Evolutionary conservation across 202 grass and related monocot species (phyloP).

Genomic region (Digitaria exilis): DNA sequence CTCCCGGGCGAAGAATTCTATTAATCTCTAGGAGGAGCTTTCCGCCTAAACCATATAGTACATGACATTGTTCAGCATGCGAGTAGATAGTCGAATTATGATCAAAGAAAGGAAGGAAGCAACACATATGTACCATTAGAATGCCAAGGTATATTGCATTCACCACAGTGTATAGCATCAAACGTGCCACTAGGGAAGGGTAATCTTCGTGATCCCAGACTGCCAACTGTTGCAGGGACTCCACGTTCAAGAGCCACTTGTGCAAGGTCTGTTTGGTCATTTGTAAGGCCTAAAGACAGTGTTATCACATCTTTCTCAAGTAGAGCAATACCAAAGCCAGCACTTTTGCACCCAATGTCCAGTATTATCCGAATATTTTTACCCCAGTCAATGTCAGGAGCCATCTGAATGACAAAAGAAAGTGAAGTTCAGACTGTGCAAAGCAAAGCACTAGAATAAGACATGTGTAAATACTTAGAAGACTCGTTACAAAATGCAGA

Average conservation of each 20-base stretch:
- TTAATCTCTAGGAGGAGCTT: conserved; percentile 94
- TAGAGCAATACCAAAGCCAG: conserved; percentile 72
- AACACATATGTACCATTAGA: conserved; percentile 67
- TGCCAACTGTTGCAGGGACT: conserved; percentile 76
- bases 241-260: conserved; percentile 91
- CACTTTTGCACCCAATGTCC: conserved; percentile 79
- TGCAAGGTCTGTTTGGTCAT: conserved; percentile 78
- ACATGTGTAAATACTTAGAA: neutral
- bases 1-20: conserved; percentile 91
- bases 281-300: conserved; percentile 67
- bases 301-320: conserved; percentile 76
- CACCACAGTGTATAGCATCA: conserved; percentile 91
- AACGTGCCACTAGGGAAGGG: conserved; percentile 93
- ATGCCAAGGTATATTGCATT: conserved; percentile 96
- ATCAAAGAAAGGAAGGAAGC: conserved; percentile 30
- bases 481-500: neutral
- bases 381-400: conserved; percentile 95
- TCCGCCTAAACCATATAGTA: conserved; percentile 61
- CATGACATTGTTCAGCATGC: conserved; percentile 23
- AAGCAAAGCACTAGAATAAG: conserved; percentile 36
- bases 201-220: conserved; percentile 74
- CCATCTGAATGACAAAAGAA: conserved; percentile 72
- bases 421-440: conserved; percentile 19
- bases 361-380: conserved; percentile 89
- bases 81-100: conserved; percentile 5